Evolutionary conservation across 176 grass and related monocot genomes (phyloP).

Genomic region (Aegilops speltoides): DNA sequence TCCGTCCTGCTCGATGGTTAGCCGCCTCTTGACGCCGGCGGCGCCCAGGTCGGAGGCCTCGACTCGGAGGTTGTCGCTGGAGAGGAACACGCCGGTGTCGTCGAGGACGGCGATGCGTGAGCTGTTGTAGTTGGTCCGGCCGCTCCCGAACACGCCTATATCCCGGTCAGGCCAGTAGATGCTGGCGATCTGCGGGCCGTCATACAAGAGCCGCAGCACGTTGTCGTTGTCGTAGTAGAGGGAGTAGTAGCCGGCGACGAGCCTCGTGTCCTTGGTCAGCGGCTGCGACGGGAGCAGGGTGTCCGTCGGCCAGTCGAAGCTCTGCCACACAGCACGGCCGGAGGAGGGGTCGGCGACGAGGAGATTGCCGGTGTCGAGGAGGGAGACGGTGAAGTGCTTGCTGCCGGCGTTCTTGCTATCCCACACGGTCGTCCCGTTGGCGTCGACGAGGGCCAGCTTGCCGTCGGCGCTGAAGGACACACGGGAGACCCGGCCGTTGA

Average conservation of each 20-base stretch:
- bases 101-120: constrained; percentile 32
- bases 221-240: constrained; percentile 19
- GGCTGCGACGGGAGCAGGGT: background rate
- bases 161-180: constrained; percentile 46
- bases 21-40: constrained; percentile 23
- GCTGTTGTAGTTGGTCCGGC: constrained; percentile 41
- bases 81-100: constrained; percentile 33
- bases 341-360: background rate
- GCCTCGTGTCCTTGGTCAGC: constrained; percentile 17
- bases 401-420: constrained; percentile 11
- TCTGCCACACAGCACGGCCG: background rate
- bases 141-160: background rate
- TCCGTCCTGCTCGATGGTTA: constrained; percentile 54
- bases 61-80: constrained; percentile 28
- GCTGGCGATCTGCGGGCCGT: background rate
- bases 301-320: background rate
- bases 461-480: constrained; percentile 43
- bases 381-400: constrained; percentile 17
- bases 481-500: background rate
- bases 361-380: constrained; percentile 39
- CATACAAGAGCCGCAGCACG: background rate
- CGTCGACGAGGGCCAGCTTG: constrained; percentile 32
- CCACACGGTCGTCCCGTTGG: constrained; percentile 55
- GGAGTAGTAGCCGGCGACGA: constrained; percentile 29
- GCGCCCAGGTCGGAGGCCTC: constrained; percentile 23